phyloP scores from a whole-genome alignment of 2,329 filamentous ascomycete species.

The Zopfia rhizophila region DNA sequence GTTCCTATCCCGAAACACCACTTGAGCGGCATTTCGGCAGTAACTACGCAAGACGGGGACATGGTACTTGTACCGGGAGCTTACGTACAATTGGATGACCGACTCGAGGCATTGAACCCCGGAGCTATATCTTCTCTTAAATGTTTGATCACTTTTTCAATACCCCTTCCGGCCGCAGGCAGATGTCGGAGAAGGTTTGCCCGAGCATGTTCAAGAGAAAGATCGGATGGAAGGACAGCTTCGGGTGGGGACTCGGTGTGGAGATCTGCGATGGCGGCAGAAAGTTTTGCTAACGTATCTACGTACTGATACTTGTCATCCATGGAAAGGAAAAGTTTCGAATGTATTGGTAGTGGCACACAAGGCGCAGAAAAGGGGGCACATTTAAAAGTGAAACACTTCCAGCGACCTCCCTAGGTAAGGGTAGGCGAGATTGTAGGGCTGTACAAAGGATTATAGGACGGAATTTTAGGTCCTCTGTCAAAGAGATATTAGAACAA shows the following conservation, averaged over 20 bases:
- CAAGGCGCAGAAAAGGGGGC: too few relatives aligned
- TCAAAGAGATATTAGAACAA: too few relatives aligned
- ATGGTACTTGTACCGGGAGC: too few relatives aligned
- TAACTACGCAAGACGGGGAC: too few relatives aligned
- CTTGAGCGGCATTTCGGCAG: not conserved
- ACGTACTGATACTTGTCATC: conserved; percentile 18
- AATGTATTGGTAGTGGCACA: too few relatives aligned
- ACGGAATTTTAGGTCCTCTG: too few relatives aligned
- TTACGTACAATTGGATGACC: conserved; percentile 49
- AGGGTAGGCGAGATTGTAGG: too few relatives aligned
- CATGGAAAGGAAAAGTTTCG: too few relatives aligned
- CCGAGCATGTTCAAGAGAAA: conserved; percentile 43
- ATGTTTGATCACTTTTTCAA: conserved; percentile 55
- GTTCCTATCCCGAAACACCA: not conserved
- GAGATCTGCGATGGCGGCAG: conserved; percentile 35
- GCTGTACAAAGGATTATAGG: too few relatives aligned
- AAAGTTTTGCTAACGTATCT: conserved; percentile 30
- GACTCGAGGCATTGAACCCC: conserved; percentile 73
- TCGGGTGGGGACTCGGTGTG: conserved; percentile 28
- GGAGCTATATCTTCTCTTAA: conserved; percentile 58
- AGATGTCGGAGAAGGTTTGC: conserved; percentile 50
- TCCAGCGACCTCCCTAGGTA: too few relatives aligned
- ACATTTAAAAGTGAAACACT: too few relatives aligned
- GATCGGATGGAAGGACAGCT: conserved; percentile 48
- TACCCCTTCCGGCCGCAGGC: conserved; percentile 55